Evolutionary conservation across 2,329 filamentous ascomycete genomes (phyloP).

Genomic region (Claviceps cyperi): DNA sequence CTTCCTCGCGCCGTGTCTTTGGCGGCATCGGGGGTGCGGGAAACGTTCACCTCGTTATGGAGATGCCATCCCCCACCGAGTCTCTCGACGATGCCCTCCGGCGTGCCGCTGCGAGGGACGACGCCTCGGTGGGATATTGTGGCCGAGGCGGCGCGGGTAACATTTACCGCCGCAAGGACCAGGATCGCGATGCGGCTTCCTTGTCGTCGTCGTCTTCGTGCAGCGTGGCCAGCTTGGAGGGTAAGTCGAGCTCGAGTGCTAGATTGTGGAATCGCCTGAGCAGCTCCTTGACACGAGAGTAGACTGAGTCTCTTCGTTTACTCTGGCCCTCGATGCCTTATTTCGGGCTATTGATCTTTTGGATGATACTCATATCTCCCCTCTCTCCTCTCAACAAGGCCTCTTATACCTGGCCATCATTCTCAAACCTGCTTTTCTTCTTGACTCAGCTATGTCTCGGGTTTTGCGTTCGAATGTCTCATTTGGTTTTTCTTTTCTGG

Average conservation of each 20-base stretch:
- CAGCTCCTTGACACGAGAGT: slow-evolving; percentile 12
- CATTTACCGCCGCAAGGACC: slow-evolving; percentile 40
- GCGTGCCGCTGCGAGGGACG: slow-evolving; percentile 27
- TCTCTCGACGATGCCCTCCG: slow-evolving; percentile 33
- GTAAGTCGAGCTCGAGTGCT: slow-evolving; percentile 18
- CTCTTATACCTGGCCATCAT: too few species aligned
- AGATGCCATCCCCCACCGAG: slow-evolving; percentile 25
- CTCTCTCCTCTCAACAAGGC: too few species aligned
- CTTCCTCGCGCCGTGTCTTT: slow-evolving; percentile 38
- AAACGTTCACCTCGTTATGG: slow-evolving; percentile 38
- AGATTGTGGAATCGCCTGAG: slow-evolving; percentile 21
- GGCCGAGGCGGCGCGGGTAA: slow-evolving; percentile 53
- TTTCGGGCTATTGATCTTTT: too few species aligned
- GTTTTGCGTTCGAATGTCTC: too few species aligned
- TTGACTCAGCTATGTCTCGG: too few species aligned
- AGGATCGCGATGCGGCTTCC: slow-evolving; percentile 18
- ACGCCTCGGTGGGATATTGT: slow-evolving; percentile 40
- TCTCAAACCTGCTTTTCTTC: too few species aligned
- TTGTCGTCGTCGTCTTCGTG: slow-evolving; percentile 10
- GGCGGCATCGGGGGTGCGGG: slow-evolving; percentile 53
- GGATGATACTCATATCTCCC: too few species aligned
- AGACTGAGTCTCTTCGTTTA: too few species aligned
- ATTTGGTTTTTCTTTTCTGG: too few species aligned
- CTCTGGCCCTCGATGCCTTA: too few species aligned
- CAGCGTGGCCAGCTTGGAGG: slow-evolving; percentile 19